A percentile compares a stretch with the other conserved stretches of the same genome.
phyloP scores from a whole-genome alignment of 1,284 basidiomycete species.

The Irpex sp. region DNA sequence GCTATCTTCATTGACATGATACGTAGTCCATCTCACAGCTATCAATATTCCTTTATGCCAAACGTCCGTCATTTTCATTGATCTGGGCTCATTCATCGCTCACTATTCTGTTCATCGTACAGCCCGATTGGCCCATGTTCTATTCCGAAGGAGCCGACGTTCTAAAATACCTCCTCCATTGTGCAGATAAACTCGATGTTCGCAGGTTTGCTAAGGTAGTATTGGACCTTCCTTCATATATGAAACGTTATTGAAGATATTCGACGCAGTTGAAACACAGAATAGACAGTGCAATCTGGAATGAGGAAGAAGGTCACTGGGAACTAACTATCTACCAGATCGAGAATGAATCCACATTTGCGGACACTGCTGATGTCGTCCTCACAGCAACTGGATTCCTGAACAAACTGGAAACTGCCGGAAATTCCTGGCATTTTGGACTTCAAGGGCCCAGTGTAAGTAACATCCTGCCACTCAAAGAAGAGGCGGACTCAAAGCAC shows the following conservation, averaged over 20 bases:
- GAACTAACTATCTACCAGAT: conserved; percentile 36
- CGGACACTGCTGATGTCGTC: conserved; percentile 49
- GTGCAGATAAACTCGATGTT: conserved; percentile 56
- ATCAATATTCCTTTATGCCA: conserved; percentile 52
- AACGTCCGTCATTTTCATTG: conserved; percentile 48
- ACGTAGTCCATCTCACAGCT: conserved; percentile 29
- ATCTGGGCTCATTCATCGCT: conserved; percentile 50
- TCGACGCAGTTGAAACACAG: conserved; percentile 33
- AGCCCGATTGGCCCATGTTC: too few species aligned
- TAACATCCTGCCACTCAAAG: background rate
- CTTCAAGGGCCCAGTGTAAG: conserved; percentile 41
- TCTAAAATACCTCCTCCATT: too few species aligned
- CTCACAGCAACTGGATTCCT: conserved; percentile 45
- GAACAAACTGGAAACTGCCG: conserved; percentile 52
- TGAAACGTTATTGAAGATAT: background rate
- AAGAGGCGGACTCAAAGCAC: background rate
- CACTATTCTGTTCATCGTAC: conserved; percentile 39
- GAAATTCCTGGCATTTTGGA: conserved; percentile 45
- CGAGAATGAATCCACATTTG: conserved; percentile 26
- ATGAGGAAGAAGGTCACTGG: conserved; percentile 33
- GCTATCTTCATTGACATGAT: background rate
- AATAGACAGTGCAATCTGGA: conserved; percentile 43
- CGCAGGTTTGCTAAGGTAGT: conserved; percentile 43
- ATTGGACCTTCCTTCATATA: background rate
- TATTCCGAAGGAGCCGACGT: too few species aligned